phyloP scores from a whole-genome alignment of 495 filamentous ascomycete genomes.

The Xylaria nigripes region DNA sequence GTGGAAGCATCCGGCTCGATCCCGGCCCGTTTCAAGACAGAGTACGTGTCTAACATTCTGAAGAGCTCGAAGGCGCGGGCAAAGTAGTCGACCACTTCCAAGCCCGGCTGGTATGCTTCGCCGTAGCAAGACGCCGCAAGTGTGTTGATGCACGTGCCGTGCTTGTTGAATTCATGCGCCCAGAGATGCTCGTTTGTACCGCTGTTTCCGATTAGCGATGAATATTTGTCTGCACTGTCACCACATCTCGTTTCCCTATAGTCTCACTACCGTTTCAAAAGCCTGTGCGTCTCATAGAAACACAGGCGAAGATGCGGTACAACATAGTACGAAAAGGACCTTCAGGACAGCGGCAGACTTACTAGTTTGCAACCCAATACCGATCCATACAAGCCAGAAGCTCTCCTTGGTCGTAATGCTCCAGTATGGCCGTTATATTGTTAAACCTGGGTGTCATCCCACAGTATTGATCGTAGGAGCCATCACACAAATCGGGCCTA shows the following conservation, averaged over 20 bases:
- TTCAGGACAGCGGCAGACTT: constrained; percentile 6
- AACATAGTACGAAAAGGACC: not conserved
- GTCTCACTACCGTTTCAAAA: not conserved
- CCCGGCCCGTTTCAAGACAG: constrained; percentile 52
- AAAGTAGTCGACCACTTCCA: constrained; percentile 60
- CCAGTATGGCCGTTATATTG: constrained; percentile 61
- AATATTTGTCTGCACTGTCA: not conserved
- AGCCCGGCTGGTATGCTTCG: constrained; percentile 45
- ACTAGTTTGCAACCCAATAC: constrained; percentile 58
- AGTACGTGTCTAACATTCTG: constrained; percentile 46
- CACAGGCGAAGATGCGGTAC: not conserved
- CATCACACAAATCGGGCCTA: constrained; percentile 80
- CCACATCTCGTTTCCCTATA: not conserved
- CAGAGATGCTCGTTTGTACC: constrained; percentile 63
- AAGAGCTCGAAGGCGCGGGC: constrained; percentile 51
- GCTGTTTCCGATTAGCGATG: constrained; percentile 7
- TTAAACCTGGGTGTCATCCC: constrained; percentile 57
- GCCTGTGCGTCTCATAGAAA: not conserved
- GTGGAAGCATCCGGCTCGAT: constrained; percentile 53
- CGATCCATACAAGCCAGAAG: constrained; percentile 66
- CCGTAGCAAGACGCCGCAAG: constrained; percentile 67
- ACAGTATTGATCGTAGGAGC: constrained; percentile 68
- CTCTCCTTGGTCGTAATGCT: constrained; percentile 50
- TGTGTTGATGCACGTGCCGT: constrained; percentile 67
- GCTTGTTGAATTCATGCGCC: constrained; percentile 85